phyloP scores from a whole-genome alignment of 345 rosid genomes.

The Eucalyptus curtisii region DNA sequence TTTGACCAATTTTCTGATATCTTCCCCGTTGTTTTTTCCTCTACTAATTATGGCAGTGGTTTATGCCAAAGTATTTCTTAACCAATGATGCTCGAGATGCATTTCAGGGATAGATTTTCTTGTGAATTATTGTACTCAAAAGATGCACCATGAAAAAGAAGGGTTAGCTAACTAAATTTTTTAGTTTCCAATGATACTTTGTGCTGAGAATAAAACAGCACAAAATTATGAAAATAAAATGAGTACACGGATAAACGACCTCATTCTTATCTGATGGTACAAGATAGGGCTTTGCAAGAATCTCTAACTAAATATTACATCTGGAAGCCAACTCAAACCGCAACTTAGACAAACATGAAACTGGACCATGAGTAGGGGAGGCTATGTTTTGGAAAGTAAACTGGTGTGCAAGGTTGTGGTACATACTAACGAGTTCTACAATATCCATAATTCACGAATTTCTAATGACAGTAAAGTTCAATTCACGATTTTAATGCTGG shows the following conservation, averaged over 20 bases:
- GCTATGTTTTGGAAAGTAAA: neutral
- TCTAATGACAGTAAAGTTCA: neutral
- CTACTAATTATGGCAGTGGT: neutral
- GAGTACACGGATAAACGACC: neutral
- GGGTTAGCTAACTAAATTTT: neutral
- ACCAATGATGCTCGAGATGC: neutral
- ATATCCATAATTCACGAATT: neutral
- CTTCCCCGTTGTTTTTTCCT: neutral
- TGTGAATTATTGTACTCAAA: neutral
- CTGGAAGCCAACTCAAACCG: neutral
- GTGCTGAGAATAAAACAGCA: neutral
- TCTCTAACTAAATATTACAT: neutral
- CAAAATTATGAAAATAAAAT: neutral
- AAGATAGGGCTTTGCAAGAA: neutral
- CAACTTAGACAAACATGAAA: no score
- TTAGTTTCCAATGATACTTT: neutral
- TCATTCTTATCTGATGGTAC: neutral
- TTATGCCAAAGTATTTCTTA: neutral
- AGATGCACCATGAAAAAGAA: neutral
- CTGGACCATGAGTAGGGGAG: no score
- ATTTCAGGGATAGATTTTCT: neutral
- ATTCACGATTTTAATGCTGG: neutral
- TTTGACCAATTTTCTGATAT: neutral
- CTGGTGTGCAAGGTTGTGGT: neutral
- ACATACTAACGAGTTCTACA: neutral